These are phyloP conservation scores for Mucor plumbeus DNA, from an alignment of 371 early-diverging fungal genomes.

Conservation along the genomic window DNA sequence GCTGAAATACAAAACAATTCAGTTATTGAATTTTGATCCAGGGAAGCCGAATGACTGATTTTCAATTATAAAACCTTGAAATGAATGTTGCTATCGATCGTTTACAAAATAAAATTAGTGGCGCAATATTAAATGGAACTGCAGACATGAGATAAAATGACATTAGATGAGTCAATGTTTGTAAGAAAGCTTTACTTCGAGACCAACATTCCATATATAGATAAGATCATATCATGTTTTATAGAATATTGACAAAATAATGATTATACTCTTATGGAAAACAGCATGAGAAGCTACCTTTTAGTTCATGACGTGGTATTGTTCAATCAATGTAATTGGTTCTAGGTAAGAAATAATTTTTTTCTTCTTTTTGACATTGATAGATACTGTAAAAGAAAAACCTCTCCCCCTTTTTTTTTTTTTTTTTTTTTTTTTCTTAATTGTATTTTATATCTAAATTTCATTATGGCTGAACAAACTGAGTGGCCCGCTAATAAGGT, in stretches of 20 bases:
- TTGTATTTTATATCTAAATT: too few species aligned
- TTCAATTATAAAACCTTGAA: too few species aligned
- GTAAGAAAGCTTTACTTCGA: not conserved
- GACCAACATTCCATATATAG: not conserved
- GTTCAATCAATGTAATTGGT: conserved; percentile 7
- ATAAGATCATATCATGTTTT: not conserved
- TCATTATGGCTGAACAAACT: conserved; percentile 17
- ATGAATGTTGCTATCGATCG: too few species aligned
- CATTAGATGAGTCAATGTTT: not conserved
- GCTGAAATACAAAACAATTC: too few species aligned
- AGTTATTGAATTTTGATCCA: too few species aligned
- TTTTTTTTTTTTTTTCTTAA: not conserved
- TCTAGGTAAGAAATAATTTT: conserved; percentile 4
- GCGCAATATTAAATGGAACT: not conserved
- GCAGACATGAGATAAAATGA: not conserved
- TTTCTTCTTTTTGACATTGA: conserved; percentile 10
- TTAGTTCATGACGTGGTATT: conserved; percentile 8
- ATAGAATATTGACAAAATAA: not conserved
- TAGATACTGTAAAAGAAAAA: not conserved
- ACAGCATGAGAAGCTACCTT: not conserved
- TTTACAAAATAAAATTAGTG: not conserved
- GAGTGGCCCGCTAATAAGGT: conserved; percentile 86
- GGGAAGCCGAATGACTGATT: too few species aligned
- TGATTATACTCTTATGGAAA: not conserved
- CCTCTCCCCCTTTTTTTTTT: not conserved